These are phyloP conservation scores for Panaeolus cyanescens DNA, from an alignment of 768 basidiomycete species.

Conservation along the genomic window DNA sequence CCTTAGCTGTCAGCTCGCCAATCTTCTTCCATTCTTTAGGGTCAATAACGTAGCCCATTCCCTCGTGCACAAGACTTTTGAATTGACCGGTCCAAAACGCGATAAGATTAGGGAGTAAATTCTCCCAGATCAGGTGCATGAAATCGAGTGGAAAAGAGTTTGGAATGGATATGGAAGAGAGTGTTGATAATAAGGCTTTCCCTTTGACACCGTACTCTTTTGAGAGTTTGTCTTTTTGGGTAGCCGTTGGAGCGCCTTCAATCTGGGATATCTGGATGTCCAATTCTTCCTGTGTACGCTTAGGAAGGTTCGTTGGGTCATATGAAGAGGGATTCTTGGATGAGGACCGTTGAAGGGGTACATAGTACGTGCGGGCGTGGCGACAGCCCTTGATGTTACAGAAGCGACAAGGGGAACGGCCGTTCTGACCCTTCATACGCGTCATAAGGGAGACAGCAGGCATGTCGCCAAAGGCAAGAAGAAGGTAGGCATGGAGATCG, in stretches of 20 bases:
- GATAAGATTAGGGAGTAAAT: slow-evolving; percentile 15
- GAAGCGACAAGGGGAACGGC: neutral
- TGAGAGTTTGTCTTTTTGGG: slow-evolving; percentile 19
- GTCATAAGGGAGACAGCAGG: slow-evolving; percentile 21
- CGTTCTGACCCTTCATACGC: slow-evolving; percentile 5
- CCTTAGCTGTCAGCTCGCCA: slow-evolving; percentile 9
- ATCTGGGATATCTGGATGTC: slow-evolving; percentile 23
- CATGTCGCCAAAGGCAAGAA: slow-evolving; percentile 21
- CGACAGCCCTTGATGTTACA: slow-evolving; percentile 9
- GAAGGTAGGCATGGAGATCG: slow-evolving; percentile 17
- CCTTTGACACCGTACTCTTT: slow-evolving; percentile 36
- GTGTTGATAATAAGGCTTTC: slow-evolving; percentile 26
- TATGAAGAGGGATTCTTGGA: too few relatives aligned
- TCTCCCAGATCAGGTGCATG: slow-evolving; percentile 19
- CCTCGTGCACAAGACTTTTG: slow-evolving; percentile 14
- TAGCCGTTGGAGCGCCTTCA: slow-evolving; percentile 20
- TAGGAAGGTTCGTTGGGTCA: slow-evolving; percentile 33
- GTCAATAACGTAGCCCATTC: slow-evolving; percentile 7
- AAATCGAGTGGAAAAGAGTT: slow-evolving; percentile 25
- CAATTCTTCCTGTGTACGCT: slow-evolving; percentile 32
- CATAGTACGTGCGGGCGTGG: too few relatives aligned
- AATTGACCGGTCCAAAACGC: slow-evolving; percentile 16
- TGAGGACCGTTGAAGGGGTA: too few relatives aligned
- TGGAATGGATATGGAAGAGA: slow-evolving; percentile 38
- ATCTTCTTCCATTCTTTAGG: slow-evolving; percentile 7